phyloP scores from a whole-genome alignment of 805 yeast species.

The Saccharomycopsis lassenensis region DNA sequence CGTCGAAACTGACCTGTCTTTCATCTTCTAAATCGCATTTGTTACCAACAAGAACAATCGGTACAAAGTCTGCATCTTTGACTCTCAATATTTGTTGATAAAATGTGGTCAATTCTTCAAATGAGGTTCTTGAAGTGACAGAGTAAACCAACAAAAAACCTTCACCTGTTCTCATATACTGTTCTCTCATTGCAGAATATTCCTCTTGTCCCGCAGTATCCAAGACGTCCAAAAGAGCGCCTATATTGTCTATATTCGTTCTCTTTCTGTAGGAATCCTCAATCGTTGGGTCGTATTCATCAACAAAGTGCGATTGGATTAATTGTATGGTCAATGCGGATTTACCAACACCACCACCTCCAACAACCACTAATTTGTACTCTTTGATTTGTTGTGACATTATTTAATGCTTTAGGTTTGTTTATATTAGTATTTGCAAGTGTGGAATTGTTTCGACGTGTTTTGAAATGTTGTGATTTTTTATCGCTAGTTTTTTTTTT shows the following conservation, averaged over 20 bases:
- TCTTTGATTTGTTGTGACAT: too few relatives aligned
- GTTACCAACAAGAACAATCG: constrained; percentile 71
- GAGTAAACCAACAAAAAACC: constrained; percentile 86
- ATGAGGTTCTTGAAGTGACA: constrained; percentile 73
- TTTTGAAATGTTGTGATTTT: too few relatives aligned
- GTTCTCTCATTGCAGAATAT: constrained; percentile 86
- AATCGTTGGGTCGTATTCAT: constrained; percentile 96
- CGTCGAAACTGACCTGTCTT: constrained; percentile 63
- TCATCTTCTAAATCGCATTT: constrained; percentile 66
- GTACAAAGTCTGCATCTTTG: constrained; percentile 66
- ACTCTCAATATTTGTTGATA: constrained; percentile 71
- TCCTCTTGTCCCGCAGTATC: constrained; percentile 99
- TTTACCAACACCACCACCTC: constrained; percentile 99
- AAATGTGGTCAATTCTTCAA: constrained; percentile 75
- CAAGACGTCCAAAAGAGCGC: constrained; percentile 71
- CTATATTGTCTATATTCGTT: constrained; percentile 71
- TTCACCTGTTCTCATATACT: constrained; percentile 93
- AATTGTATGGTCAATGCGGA: constrained; percentile 92
- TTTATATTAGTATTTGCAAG: too few relatives aligned
- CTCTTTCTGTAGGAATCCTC: constrained; percentile 88
- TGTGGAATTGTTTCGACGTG: too few relatives aligned
- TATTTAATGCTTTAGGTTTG: too few relatives aligned
- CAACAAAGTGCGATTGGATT: constrained; percentile 90
- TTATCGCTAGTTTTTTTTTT: too few relatives aligned
- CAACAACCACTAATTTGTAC: constrained; percentile 90